Conservation (phyloP, 108 stramenopile species). For the Skeletonema marinoi region DNA sequence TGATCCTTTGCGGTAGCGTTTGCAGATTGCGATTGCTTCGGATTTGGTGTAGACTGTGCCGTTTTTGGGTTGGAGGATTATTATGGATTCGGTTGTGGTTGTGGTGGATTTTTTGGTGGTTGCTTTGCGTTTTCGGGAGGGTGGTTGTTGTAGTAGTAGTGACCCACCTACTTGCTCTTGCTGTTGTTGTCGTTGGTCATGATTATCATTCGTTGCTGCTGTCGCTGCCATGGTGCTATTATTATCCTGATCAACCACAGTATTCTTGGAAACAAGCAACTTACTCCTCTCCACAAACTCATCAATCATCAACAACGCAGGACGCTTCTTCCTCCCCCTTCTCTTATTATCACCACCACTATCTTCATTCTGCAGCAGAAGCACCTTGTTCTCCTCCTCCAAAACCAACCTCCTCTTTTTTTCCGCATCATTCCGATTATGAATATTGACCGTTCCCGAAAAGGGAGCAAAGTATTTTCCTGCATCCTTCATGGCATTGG, state of each 20-base stretch:
- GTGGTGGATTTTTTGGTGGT: background rate
- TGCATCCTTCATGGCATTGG: background rate
- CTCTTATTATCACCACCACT: background rate
- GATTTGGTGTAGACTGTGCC: conserved; percentile 11
- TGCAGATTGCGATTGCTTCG: background rate
- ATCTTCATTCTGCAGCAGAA: background rate
- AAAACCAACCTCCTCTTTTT: background rate
- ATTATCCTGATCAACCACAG: background rate
- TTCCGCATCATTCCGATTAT: background rate
- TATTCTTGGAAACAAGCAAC: background rate
- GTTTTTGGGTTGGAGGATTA: conserved; percentile 9
- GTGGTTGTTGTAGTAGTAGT: background rate
- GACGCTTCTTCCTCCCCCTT: background rate
- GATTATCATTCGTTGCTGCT: background rate
- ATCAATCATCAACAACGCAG: conserved; percentile 5
- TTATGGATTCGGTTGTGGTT: background rate
- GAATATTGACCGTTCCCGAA: background rate
- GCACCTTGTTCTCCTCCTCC: too few species aligned
- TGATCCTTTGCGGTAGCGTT: background rate
- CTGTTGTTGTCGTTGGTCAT: background rate
- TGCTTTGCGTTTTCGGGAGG: background rate
- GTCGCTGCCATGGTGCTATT: background rate
- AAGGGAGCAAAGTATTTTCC: conserved; percentile 6
- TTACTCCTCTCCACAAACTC: background rate
- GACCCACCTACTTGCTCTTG: background rate